Conservation (phyloP, 192 early-diverging fungal genomes). For the Gigaspora rosea region DNA sequence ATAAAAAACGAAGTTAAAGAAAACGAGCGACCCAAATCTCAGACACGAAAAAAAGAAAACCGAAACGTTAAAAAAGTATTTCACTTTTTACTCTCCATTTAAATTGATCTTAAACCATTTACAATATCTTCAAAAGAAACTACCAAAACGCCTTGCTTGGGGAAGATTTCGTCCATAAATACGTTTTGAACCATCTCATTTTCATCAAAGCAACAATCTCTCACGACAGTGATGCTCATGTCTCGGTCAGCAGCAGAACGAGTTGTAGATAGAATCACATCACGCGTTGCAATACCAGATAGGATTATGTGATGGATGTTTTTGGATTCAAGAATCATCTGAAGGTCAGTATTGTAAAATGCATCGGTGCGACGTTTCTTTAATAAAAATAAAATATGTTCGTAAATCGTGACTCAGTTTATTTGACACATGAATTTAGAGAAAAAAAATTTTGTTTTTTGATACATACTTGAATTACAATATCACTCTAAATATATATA, state of each 20-base stretch:
- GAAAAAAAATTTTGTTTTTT: not conserved
- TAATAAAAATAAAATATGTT: not conserved
- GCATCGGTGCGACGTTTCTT: constrained; percentile 31
- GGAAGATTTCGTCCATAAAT: constrained; percentile 29
- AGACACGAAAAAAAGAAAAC: not conserved
- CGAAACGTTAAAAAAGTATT: not conserved
- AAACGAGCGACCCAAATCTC: not conserved
- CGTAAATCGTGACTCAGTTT: not conserved
- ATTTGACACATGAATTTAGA: not conserved
- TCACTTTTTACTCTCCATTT: not conserved
- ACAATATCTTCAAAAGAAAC: constrained; percentile 1
- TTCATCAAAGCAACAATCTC: constrained; percentile 30
- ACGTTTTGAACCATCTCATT: constrained; percentile 26
- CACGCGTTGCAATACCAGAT: constrained; percentile 14
- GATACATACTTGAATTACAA: constrained; percentile 27
- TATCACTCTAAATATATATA: constrained; percentile 15
- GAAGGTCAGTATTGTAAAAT: constrained; percentile 32
- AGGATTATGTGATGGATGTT: constrained; percentile 24
- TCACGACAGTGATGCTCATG: constrained; percentile 19
- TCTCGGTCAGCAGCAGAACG: constrained; percentile 17
- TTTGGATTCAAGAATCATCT: constrained; percentile 29
- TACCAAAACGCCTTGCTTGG: constrained; percentile 21
- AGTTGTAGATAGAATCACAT: constrained; percentile 23
- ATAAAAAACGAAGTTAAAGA: not conserved
- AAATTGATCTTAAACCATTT: not conserved